Percentiles rank a stretch among this genome's conserved stretches.
phyloP scores from a whole-genome alignment of 2,329 filamentous ascomycete genomes.

The Aspergillus sojae region DNA sequence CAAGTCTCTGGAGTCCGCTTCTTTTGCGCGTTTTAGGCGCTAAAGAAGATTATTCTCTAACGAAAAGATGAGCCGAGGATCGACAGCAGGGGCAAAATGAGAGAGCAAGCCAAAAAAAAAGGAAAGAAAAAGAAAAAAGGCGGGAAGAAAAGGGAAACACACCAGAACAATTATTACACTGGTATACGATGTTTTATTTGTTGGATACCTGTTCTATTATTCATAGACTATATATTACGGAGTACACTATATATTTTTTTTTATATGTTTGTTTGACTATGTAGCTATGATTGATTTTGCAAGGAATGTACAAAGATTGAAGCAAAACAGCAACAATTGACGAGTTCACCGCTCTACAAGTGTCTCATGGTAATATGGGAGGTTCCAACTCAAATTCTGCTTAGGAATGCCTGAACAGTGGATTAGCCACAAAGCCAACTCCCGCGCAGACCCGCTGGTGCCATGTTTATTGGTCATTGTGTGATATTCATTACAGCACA shows the following conservation, averaged over 20 bases:
- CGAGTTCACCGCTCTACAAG: not conserved
- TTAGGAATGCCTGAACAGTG: not conserved
- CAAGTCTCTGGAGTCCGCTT: slow-evolving; percentile 7
- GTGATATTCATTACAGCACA: slow-evolving; percentile 1
- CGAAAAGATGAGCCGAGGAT: not conserved
- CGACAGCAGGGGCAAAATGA: not conserved
- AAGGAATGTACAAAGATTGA: not conserved
- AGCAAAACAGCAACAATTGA: not conserved
- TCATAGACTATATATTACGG: slow-evolving; percentile 5
- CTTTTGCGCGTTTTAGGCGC: slow-evolving; percentile 12
- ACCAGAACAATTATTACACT: not conserved
- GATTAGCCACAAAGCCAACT: not conserved
- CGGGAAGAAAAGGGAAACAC: not conserved
- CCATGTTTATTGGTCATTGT: slow-evolving; percentile 9
- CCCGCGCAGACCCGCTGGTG: slow-evolving; percentile 10
- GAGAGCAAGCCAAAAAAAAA: not conserved
- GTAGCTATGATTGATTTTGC: not conserved
- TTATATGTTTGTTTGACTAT: not conserved
- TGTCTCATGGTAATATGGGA: not conserved
- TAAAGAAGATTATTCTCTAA: slow-evolving; percentile 3
- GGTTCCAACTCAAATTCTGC: not conserved
- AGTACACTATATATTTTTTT: not conserved
- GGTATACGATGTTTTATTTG: not conserved
- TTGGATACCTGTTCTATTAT: slow-evolving; percentile 2
- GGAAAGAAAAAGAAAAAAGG: not conserved